Evolutionary conservation across 2,329 filamentous ascomycete species (phyloP).

Genomic region (Pseudonectria buxi): DNA sequence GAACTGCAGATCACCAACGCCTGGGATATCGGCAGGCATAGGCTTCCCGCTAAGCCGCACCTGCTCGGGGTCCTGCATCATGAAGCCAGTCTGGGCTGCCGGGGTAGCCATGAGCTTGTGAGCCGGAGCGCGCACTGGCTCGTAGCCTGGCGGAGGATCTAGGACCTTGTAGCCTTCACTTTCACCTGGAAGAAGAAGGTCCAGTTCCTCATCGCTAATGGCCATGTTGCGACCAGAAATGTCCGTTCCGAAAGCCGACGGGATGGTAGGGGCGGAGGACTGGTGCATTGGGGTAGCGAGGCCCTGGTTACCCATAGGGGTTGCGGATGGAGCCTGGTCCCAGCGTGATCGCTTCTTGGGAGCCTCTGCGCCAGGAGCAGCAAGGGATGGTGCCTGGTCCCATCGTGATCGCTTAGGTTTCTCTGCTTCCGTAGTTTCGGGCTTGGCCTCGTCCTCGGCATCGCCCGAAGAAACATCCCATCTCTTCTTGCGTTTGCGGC

Average conservation of each 20-base stretch:
- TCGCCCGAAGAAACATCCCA: slow-evolving; percentile 75
- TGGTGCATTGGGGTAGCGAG: slow-evolving; percentile 72
- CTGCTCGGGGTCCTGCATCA: slow-evolving; percentile 94
- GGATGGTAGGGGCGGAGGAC: slow-evolving; percentile 48
- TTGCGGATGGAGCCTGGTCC: slow-evolving; percentile 83
- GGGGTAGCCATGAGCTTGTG: slow-evolving; percentile 70
- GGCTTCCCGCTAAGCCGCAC: slow-evolving; percentile 78
- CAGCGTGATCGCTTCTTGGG: slow-evolving; percentile 77
- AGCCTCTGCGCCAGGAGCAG: slow-evolving; percentile 48
- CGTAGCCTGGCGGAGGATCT: slow-evolving; percentile 85
- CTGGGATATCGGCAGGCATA: slow-evolving; percentile 89
- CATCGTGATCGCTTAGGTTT: slow-evolving; percentile 77
- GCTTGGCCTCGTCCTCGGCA: slow-evolving; percentile 41
- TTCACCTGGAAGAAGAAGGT: slow-evolving; percentile 81
- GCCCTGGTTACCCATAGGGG: slow-evolving; percentile 66
- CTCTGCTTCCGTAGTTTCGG: slow-evolving; percentile 43
- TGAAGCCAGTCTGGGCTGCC: slow-evolving; percentile 75
- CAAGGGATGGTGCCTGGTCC: slow-evolving; percentile 68
- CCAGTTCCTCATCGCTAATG: slow-evolving; percentile 88
- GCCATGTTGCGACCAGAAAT: slow-evolving; percentile 71
- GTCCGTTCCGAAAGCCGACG: slow-evolving; percentile 72
- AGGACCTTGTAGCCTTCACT: slow-evolving; percentile 89
- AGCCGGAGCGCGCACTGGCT: slow-evolving; percentile 69
- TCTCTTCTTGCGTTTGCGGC: slow-evolving; percentile 83
- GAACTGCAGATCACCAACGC: slow-evolving; percentile 92